phyloP scores from a whole-genome alignment of 441 rosid genomes.

The Gossypium trilobum region DNA sequence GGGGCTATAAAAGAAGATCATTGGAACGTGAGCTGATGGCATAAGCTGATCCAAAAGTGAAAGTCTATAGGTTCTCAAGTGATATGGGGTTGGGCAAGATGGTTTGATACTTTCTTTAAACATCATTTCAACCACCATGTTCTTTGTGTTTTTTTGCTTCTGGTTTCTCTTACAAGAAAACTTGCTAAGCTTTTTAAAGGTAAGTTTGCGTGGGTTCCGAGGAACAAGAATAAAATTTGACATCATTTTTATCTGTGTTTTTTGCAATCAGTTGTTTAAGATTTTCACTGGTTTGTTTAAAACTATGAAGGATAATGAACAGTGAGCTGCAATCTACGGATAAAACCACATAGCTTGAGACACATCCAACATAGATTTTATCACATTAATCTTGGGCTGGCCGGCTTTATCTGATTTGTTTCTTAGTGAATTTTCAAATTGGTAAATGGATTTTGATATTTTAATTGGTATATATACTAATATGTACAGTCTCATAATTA shows the following conservation, averaged over 20 bases:
- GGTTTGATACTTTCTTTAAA: conserved; percentile 36
- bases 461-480: too few species aligned
- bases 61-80: conserved; percentile 32
- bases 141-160: neutral
- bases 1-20: conserved; percentile 29
- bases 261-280: neutral
- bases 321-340: neutral
- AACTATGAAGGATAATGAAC: neutral
- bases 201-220: neutral
- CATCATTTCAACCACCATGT: conserved; percentile 33
- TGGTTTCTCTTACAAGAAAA: neutral
- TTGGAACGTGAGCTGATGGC: conserved; percentile 27
- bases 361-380: neutral
- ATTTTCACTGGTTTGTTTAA: neutral
- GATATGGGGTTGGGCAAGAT: conserved; percentile 35
- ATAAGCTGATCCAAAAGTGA: conserved; percentile 39
- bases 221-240: neutral
- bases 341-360: neutral
- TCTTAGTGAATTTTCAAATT: neutral
- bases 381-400: neutral
- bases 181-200: neutral
- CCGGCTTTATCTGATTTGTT: neutral
- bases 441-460: too few species aligned
- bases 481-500: too few species aligned
- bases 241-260: neutral